These are phyloP conservation scores for Ogataea zsoltii DNA, from an alignment of 805 yeast genomes.

Conservation along the genomic window DNA sequence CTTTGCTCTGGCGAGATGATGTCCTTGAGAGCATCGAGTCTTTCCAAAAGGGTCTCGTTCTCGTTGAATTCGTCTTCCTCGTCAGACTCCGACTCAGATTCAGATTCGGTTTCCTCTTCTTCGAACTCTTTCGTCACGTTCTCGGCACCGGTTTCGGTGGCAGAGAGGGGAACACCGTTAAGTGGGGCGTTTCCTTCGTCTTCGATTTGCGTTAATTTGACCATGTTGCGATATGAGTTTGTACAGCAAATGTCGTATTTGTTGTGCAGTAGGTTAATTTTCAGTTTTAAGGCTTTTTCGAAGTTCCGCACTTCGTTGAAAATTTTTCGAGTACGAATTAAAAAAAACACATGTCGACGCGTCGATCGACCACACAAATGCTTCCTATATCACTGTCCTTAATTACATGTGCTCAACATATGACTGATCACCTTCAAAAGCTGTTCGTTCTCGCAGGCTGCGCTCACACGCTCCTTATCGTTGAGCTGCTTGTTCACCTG, in stretches of 20 bases:
- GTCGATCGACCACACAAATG: background rate
- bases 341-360: slow-evolving; percentile 2
- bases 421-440: slow-evolving; percentile 84
- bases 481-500: slow-evolving; percentile 96
- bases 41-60: slow-evolving; percentile 81
- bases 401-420: slow-evolving; percentile 82
- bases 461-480: slow-evolving; percentile 96
- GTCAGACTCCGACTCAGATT: slow-evolving; percentile 52
- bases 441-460: slow-evolving; percentile 97
- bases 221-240: slow-evolving; percentile 47
- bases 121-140: slow-evolving; percentile 32
- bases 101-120: slow-evolving; percentile 38
- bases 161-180: slow-evolving; percentile 8
- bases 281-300: background rate
- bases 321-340: background rate
- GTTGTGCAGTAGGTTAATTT: background rate
- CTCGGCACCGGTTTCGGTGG: slow-evolving; percentile 25
- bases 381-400: slow-evolving; percentile 1
- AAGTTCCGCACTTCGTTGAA: slow-evolving; percentile 4
- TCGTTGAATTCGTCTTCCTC: slow-evolving; percentile 76
- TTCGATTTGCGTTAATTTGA: slow-evolving; percentile 71
- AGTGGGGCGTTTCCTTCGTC: slow-evolving; percentile 43
- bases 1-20: slow-evolving; percentile 89
- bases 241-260: background rate
- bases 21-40: slow-evolving; percentile 89